Conservation (phyloP, 108 stramenopile genomes). For the Cyclotella cryptica region DNA sequence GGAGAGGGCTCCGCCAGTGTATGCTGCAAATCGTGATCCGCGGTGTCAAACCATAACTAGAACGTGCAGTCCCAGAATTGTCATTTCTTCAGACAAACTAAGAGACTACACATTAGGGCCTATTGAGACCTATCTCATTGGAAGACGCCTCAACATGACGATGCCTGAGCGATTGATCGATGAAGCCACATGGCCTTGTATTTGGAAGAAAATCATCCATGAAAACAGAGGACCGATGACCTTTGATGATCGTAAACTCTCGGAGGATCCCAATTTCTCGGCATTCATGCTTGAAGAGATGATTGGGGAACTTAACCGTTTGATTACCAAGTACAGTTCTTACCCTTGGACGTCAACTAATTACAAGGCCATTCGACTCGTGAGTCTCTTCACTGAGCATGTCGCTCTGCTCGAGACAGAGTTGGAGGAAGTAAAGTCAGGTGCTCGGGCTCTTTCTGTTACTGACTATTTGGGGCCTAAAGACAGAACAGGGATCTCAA, state of each 20-base stretch:
- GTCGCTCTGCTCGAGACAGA: neutral
- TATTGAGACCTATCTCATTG: neutral
- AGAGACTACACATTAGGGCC: neutral
- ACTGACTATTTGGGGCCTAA: constrained; percentile 21
- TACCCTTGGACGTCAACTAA: neutral
- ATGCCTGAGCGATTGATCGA: neutral
- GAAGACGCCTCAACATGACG: neutral
- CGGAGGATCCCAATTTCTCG: constrained; percentile 5
- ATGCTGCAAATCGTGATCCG: neutral
- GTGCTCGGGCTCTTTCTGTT: neutral
- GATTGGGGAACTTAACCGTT: constrained; percentile 15
- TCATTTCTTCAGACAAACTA: neutral
- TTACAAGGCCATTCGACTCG: constrained; percentile 3
- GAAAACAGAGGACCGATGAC: neutral
- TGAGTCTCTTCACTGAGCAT: constrained; percentile 13
- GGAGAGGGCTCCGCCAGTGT: too few species aligned
- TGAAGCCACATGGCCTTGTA: neutral
- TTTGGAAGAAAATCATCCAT: neutral
- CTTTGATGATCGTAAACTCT: neutral
- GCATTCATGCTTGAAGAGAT: constrained; percentile 4
- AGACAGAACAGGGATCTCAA: neutral
- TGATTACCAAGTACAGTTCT: constrained; percentile 24
- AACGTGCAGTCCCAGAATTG: neutral
- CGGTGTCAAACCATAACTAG: neutral
- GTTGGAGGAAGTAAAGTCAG: constrained; percentile 1